These are phyloP conservation scores for Trypanosoma boissoni DNA, from an alignment of 208 protist species.

Conservation along the genomic window DNA sequence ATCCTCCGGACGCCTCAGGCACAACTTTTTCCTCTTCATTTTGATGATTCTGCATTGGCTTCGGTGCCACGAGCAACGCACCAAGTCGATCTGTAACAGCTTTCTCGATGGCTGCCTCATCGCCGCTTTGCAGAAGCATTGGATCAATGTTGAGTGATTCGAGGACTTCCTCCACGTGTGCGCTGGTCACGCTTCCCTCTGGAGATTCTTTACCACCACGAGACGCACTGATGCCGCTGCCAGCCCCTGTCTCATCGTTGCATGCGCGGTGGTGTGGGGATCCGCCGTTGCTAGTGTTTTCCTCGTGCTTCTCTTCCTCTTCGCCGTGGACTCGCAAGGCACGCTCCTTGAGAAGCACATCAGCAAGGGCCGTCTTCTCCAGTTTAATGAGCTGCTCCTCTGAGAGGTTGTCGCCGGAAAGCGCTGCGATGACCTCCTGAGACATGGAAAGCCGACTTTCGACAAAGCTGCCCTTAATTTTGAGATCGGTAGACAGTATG, in stretches of 20 bases:
- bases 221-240: conserved; percentile 4
- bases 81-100: conserved; percentile 7
- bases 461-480: conserved; percentile 51
- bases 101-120: conserved; percentile 4
- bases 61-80: neutral
- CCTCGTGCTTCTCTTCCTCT: neutral
- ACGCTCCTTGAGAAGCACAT: conserved; percentile 48
- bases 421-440: conserved; percentile 70
- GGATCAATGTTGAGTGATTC: conserved; percentile 14
- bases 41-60: conserved; percentile 1
- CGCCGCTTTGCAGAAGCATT: conserved; percentile 1
- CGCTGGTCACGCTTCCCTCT: neutral
- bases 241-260: conserved; percentile 2
- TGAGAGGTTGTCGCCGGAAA: conserved; percentile 70
- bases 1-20: neutral
- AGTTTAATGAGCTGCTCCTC: conserved; percentile 90
- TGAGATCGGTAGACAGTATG: conserved; percentile 54
- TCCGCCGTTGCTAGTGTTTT: neutral
- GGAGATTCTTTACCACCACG: neutral
- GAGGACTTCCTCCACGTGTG: neutral
- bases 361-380: conserved; percentile 81
- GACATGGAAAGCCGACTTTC: conserved; percentile 70
- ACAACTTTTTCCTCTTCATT: neutral
- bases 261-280: neutral
- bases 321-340: neutral